A percentile compares a stretch with the other conserved stretches of the same genome.
phyloP scores from a whole-genome alignment of 345 rosid genomes.

The Barbarea vulgaris region DNA sequence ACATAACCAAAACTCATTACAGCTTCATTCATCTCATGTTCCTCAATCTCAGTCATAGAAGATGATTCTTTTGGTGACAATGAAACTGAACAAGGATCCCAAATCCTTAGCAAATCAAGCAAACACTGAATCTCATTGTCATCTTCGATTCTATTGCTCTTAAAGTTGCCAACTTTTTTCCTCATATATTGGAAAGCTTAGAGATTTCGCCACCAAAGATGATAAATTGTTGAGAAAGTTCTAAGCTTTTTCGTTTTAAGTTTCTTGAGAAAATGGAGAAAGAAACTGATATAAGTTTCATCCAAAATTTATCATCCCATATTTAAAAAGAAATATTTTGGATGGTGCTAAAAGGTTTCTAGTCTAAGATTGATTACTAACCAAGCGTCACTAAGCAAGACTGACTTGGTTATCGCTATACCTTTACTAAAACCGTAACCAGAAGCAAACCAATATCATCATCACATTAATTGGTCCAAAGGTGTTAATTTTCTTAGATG shows the following conservation, averaged over 20 bases:
- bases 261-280: slow-evolving; percentile 3
- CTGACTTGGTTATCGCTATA: not conserved
- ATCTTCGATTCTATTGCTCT: not conserved
- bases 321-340: no score
- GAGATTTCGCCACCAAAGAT: not conserved
- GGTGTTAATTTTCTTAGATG: slow-evolving; percentile 1
- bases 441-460: slow-evolving; percentile 9
- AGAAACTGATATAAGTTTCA: no score
- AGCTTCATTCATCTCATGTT: slow-evolving; percentile 27
- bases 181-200: not conserved
- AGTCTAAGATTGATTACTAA: no score
- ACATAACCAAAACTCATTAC: slow-evolving; percentile 31
- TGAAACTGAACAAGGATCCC: not conserved
- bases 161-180: not conserved
- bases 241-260: not conserved
- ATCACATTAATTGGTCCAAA: not conserved
- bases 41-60: slow-evolving; percentile 22
- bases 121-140: not conserved
- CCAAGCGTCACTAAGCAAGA: not conserved
- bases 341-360: no score
- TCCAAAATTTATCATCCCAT: no score
- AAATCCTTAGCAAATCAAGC: not conserved
- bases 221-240: not conserved
- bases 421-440: not conserved
- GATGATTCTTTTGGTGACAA: not conserved